A percentile compares a stretch with the other conserved stretches of the same genome.
These are phyloP conservation scores for Gnaphalium uliginosum DNA, from an alignment of 129 eudicot species.

Conservation along the genomic window DNA sequence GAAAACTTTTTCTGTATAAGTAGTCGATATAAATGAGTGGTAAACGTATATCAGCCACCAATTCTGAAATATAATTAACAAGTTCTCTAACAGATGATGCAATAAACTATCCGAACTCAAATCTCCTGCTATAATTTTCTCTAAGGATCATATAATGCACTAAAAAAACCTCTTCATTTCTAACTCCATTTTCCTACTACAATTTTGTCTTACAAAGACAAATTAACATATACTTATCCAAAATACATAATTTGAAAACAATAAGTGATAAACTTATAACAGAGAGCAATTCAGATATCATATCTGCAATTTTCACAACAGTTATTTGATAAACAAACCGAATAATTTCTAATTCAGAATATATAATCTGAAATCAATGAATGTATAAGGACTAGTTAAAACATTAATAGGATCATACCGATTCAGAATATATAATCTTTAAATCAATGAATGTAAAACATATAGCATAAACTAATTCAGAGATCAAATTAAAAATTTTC, in stretches of 20 bases:
- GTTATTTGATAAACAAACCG: not conserved
- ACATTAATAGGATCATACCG: too few species aligned
- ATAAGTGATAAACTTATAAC: not conserved
- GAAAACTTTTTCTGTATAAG: not conserved
- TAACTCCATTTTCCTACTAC: not conserved
- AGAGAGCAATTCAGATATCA: not conserved
- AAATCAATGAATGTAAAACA: too few species aligned
- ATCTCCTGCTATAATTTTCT: not conserved
- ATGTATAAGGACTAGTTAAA: too few species aligned
- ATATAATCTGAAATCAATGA: too few species aligned
- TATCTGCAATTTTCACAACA: not conserved
- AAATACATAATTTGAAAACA: not conserved
- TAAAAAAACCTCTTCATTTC: not conserved
- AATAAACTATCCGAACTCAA: not conserved
- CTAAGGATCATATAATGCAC: not conserved
- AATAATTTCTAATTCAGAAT: too few species aligned
- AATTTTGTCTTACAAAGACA: not conserved
- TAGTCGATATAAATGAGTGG: not conserved
- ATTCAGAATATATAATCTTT: too few species aligned
- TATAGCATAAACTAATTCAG: too few species aligned
- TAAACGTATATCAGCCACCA: not conserved
- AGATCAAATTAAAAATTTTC: too few species aligned
- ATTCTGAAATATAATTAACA: not conserved
- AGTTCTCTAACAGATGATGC: not conserved
- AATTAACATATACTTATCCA: not conserved